phyloP scores from a whole-genome alignment of 768 basidiomycete species.

The Tulasnella calospora region DNA sequence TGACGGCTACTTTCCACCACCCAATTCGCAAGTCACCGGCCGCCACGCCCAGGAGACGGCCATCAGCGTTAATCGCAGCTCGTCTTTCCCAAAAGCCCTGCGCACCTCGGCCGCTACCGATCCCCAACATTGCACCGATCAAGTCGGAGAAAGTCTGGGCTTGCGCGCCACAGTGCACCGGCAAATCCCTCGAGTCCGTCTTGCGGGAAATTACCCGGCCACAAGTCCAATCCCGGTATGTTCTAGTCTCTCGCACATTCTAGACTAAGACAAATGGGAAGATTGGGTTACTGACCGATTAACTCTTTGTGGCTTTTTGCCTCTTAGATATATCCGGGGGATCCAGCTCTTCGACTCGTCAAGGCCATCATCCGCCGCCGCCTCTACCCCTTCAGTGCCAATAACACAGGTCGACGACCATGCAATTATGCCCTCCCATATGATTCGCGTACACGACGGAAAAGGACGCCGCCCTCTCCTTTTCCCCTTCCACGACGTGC shows the following conservation, averaged over 20 bases:
- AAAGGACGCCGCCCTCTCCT: not conserved
- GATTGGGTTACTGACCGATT: not conserved
- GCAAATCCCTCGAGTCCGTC: not conserved
- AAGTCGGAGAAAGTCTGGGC: constrained; percentile 5
- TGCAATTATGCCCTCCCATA: constrained; percentile 9
- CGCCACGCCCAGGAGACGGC: not conserved
- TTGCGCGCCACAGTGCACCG: not conserved
- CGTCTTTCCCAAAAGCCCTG: not conserved
- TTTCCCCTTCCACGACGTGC: constrained; percentile 16
- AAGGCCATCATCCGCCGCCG: not conserved
- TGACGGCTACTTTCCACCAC: not conserved
- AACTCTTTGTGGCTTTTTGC: not conserved
- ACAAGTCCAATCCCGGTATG: constrained; percentile 2
- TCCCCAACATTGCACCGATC: not conserved
- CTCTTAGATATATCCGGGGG: not conserved
- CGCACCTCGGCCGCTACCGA: not conserved
- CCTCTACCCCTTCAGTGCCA: not conserved
- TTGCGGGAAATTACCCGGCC: constrained; percentile 1
- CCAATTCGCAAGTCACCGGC: not conserved
- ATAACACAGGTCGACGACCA: not conserved
- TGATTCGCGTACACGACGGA: constrained; percentile 11
- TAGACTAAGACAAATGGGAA: not conserved
- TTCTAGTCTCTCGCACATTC: not conserved
- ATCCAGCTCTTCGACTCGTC: not conserved
- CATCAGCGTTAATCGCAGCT: not conserved